Conservation (phyloP, 805 yeast species). For the Schwanniomyces pseudopolymorphus region DNA sequence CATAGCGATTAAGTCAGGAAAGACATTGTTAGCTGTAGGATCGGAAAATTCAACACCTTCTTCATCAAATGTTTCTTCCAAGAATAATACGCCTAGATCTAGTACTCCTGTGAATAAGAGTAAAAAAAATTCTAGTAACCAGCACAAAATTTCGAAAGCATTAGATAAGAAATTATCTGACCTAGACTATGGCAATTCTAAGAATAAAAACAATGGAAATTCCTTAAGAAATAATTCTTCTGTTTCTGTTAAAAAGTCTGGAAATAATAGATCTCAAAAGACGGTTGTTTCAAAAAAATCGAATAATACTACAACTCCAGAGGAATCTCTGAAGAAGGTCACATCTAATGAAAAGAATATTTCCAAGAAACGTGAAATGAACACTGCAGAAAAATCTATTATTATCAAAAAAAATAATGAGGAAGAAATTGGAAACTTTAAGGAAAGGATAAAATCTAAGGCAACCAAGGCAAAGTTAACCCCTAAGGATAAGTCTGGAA, state of each 20-base stretch:
- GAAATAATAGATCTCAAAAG: background rate
- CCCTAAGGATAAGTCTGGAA: no score
- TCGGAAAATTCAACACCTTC: slow-evolving; percentile 17
- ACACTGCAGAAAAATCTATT: no score
- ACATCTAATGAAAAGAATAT: background rate
- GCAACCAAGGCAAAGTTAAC: no score
- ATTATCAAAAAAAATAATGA: no score
- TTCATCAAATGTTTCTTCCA: slow-evolving; percentile 5
- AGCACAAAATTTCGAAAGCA: background rate
- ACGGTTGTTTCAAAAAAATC: background rate
- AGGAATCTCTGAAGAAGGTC: background rate
- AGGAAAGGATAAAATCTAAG: background rate
- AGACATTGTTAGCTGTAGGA: slow-evolving; percentile 40
- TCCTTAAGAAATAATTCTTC: background rate
- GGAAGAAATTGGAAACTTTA: background rate
- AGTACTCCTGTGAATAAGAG: background rate
- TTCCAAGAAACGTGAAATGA: no score
- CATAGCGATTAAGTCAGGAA: slow-evolving; percentile 34
- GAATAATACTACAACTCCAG: background rate
- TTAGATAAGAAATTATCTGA: background rate
- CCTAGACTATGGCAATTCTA: background rate
- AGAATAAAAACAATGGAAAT: background rate
- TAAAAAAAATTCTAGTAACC: background rate
- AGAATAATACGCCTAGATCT: slow-evolving; percentile 2
- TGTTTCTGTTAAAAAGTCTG: no score